Evolutionary conservation across 2,329 filamentous ascomycete genomes (phyloP).

Genomic region (Aspergillus viridinutans): DNA sequence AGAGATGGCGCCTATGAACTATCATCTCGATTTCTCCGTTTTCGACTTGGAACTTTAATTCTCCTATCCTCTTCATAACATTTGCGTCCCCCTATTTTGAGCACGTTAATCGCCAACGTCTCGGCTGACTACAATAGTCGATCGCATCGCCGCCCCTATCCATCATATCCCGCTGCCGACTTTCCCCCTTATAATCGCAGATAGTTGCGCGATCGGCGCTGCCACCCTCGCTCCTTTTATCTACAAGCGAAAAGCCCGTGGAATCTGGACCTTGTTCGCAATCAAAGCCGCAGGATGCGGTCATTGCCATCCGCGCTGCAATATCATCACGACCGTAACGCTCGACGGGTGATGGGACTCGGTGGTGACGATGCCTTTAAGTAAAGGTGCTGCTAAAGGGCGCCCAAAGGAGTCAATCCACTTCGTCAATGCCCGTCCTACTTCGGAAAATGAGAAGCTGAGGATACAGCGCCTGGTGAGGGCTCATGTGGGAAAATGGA

Average conservation of each 20-base stretch:
- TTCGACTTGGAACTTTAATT: background rate
- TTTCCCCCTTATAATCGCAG: background rate
- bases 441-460: constrained; percentile 25
- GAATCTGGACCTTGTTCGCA: background rate
- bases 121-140: background rate
- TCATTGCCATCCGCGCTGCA: constrained; percentile 7
- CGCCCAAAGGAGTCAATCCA: constrained; percentile 26
- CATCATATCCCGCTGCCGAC: background rate
- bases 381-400: constrained; percentile 12
- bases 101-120: background rate
- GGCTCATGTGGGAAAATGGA: constrained; percentile 34
- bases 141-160: background rate
- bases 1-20: too few species aligned
- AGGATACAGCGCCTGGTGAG: constrained; percentile 28
- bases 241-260: background rate
- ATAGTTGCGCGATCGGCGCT: background rate
- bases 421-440: constrained; percentile 32
- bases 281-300: constrained; percentile 19
- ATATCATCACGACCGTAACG: constrained; percentile 4
- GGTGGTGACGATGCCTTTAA: constrained; percentile 20
- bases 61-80: background rate
- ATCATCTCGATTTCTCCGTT: too few species aligned
- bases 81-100: too few species aligned
- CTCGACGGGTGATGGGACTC: constrained; percentile 10
- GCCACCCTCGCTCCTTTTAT: background rate